Percentiles rank a stretch among this genome's conserved stretches.
These are phyloP conservation scores for Ganoderma sinense DNA, from an alignment of 1,284 basidiomycete genomes.

Conservation along the genomic window DNA sequence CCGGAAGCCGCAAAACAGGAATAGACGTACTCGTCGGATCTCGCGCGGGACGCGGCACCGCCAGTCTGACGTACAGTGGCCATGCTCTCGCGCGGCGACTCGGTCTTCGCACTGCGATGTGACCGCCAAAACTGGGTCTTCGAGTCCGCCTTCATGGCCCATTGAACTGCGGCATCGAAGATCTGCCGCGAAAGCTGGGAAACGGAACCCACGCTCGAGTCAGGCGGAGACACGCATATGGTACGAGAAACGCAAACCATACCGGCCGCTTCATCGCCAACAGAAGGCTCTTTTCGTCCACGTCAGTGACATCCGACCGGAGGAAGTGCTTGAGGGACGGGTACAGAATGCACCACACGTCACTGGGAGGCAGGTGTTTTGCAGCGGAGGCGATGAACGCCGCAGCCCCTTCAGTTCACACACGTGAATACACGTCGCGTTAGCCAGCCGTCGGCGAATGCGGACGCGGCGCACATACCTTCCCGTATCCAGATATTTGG, in stretches of 20 bases:
- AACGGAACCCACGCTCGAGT: conserved; percentile 5
- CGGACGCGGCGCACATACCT: conserved; percentile 52
- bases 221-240: not conserved
- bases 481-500: conserved; percentile 98
- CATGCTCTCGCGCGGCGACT: conserved; percentile 76
- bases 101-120: conserved; percentile 58
- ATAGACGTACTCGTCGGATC: conserved; percentile 73
- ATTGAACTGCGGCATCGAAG: conserved; percentile 86
- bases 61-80: conserved; percentile 63
- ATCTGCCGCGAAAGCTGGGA: conserved; percentile 78
- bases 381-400: conserved; percentile 89
- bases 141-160: conserved; percentile 82
- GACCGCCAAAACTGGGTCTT: conserved; percentile 81
- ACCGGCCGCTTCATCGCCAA: conserved; percentile 83
- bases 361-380: conserved; percentile 80
- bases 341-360: conserved; percentile 97
- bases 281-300: conserved; percentile 81
- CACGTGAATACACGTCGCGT: conserved; percentile 6
- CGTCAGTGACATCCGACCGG: conserved; percentile 82
- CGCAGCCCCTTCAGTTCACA: conserved; percentile 66
- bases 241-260: conserved; percentile 36
- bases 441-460: not conserved
- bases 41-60: conserved; percentile 55
- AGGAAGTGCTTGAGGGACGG: conserved; percentile 89
- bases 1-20: not conserved